Evolutionary conservation across 83 land plant species (phyloP).

Genomic region (Picea mariana): DNA sequence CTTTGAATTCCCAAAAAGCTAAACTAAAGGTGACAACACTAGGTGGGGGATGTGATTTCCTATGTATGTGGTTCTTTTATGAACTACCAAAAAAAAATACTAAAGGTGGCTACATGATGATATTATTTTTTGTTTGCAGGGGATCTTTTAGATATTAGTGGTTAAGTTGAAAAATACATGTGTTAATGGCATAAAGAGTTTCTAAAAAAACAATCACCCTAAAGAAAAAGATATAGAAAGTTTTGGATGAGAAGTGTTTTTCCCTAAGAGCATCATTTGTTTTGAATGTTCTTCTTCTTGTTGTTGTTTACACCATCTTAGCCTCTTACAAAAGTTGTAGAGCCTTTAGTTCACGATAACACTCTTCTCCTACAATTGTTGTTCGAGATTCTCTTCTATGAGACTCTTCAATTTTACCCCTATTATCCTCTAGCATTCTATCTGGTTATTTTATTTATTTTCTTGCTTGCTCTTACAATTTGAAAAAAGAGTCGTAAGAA

Average conservation of each 20-base stretch:
- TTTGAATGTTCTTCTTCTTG: slow-evolving; percentile 60
- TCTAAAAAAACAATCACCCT: slow-evolving; percentile 26
- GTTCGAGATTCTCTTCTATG: slow-evolving; percentile 67
- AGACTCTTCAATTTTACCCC: slow-evolving; percentile 77
- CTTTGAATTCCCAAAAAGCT: too few species aligned
- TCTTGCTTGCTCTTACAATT: slow-evolving; percentile 69
- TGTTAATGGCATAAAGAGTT: too few species aligned
- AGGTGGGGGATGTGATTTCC: too few species aligned
- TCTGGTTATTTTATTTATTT: slow-evolving; percentile 83
- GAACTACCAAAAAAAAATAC: too few species aligned
- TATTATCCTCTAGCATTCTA: slow-evolving; percentile 82
- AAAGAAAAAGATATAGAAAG: slow-evolving; percentile 77
- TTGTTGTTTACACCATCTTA: slow-evolving; percentile 73
- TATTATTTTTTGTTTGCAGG: too few species aligned
- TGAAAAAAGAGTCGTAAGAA: neutral
- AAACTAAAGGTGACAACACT: too few species aligned
- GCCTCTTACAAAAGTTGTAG: slow-evolving; percentile 75
- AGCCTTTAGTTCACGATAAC: slow-evolving; percentile 76
- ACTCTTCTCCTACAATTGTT: slow-evolving; percentile 82
- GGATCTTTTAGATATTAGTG: too few species aligned
- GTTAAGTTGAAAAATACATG: too few species aligned
- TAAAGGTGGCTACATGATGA: too few species aligned
- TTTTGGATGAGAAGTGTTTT: slow-evolving; percentile 91
- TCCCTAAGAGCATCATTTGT: slow-evolving; percentile 94
- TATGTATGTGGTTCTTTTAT: too few species aligned